Evolutionary conservation across 2,329 filamentous ascomycete species (phyloP).

Genomic region (Arthrocladium fulminans): DNA sequence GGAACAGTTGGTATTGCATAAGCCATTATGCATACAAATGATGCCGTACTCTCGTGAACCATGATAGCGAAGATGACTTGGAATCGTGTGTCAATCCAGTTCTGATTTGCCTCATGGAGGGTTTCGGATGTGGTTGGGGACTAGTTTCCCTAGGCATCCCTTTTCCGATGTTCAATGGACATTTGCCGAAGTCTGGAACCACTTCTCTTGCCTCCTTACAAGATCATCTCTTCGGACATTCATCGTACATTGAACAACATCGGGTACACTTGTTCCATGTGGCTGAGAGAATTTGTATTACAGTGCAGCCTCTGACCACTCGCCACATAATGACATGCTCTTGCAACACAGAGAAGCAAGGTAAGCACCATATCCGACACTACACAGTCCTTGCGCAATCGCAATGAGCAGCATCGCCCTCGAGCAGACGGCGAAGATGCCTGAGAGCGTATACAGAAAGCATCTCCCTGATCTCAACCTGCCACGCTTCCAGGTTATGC

Average conservation of each 20-base stretch:
- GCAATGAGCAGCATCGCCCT: background rate
- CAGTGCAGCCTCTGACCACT: too few relatives aligned
- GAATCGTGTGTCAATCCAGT: background rate
- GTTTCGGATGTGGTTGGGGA: background rate
- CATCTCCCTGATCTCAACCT: constrained; percentile 54
- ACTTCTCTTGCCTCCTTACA: background rate
- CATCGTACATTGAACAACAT: background rate
- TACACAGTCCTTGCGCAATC: background rate
- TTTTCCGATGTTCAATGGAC: background rate
- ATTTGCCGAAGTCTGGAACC: background rate
- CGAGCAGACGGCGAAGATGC: constrained; percentile 1
- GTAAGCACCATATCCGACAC: too few relatives aligned
- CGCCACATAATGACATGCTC: too few relatives aligned
- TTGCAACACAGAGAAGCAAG: too few relatives aligned
- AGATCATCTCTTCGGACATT: too few relatives aligned
- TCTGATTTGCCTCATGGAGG: background rate
- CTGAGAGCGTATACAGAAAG: constrained; percentile 40
- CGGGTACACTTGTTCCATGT: too few relatives aligned
- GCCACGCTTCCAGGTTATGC: constrained; percentile 55
- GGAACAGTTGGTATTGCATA: too few relatives aligned
- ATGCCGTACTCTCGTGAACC: too few relatives aligned
- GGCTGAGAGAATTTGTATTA: too few relatives aligned
- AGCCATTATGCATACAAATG: too few relatives aligned
- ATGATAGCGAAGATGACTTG: too few relatives aligned
- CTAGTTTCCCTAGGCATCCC: background rate